Evolutionary conservation across 2,329 filamentous ascomycete species (phyloP).

Genomic region (Phialophora tarda): DNA sequence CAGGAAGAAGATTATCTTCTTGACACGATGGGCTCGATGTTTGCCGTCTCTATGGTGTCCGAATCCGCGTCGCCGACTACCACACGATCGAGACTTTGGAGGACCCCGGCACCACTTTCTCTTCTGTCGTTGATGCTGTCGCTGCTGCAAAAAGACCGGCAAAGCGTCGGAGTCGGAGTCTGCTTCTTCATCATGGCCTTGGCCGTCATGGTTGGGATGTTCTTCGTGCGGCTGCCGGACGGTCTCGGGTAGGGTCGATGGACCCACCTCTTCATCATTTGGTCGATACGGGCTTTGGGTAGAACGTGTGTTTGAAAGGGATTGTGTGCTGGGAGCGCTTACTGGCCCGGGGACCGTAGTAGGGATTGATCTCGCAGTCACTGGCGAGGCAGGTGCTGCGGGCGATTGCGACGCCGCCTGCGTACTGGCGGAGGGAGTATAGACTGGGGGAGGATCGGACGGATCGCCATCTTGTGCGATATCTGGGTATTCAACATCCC

Average conservation of each 20-base stretch:
- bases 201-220: not conserved
- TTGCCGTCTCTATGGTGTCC: conserved; percentile 14
- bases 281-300: conserved; percentile 15
- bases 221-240: conserved; percentile 16
- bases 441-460: conserved; percentile 35
- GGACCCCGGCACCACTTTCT: conserved; percentile 20
- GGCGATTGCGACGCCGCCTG: conserved; percentile 18
- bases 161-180: conserved; percentile 12
- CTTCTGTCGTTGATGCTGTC: not conserved
- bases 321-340: conserved; percentile 28
- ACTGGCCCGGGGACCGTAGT: conserved; percentile 28
- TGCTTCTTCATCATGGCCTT: conserved; percentile 10
- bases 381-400: conserved; percentile 23
- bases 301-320: conserved; percentile 12
- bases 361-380: conserved; percentile 21
- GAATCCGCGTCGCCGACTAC: conserved; percentile 14
- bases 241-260: conserved; percentile 26
- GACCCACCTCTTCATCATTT: conserved; percentile 25
- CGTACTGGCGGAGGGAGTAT: conserved; percentile 34
- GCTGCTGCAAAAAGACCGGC: conserved; percentile 10
- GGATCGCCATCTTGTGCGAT: conserved; percentile 27
- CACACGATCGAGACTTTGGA: conserved; percentile 23
- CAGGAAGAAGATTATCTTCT: conserved; percentile 28
- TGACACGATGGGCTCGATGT: conserved; percentile 30
- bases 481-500: conserved; percentile 20